Base-by-base conservation (phyloP, 306 rosid species). In the Leucaena leucocephala region DNA sequence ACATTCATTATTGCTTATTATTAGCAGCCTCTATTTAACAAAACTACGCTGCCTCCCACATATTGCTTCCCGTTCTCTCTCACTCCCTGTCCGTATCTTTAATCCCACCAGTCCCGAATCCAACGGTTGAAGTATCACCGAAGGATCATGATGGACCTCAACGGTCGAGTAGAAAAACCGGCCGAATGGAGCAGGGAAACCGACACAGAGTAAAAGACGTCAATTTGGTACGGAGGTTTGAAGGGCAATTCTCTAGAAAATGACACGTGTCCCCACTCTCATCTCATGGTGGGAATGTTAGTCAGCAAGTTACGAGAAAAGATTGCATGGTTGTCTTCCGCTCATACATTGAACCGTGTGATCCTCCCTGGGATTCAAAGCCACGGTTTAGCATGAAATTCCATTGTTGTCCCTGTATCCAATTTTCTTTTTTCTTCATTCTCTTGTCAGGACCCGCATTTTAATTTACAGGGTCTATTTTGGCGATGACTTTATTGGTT, bases 221-320 rank as follows among this genome's bases (percentile, higher is more conserved):
- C 35, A 17, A 42, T 9, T 3, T 42, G 0, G 50, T 67, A 19
- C 72, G 35, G 35, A 67, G 16, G 4, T 42, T 1, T 0, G 2
- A 42, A 9, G 4, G 34, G 34, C 13, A 74, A 38, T 1, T 67
- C 6, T 6, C 14, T 6, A 19, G 1, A 5, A 44, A 22, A 38
- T 2, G 81, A 78, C 84, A 76, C 87, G 79, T 33, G 72, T 84
- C 72, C 7, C 57, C 65, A 14, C 10, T 70, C 5, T 33, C 8
- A 48, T 64, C 15, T 27, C 2, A 3, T 17, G 10, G 19, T 33
- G 21, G 68, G 48, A 84, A 76, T 75, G 78, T 76, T 1, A 64
- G 58, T n/a, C 5, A 38, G 72, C 71, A 64, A 4, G 13, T 0
- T 2, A 55, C 55, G 69, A 72, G 76, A 27, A 55, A 59, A 22